Percentiles rank a stretch among this genome's conserved stretches.
Evolutionary conservation across 2,329 filamentous ascomycete genomes (phyloP).

Genomic region (Fusarium compactum): DNA sequence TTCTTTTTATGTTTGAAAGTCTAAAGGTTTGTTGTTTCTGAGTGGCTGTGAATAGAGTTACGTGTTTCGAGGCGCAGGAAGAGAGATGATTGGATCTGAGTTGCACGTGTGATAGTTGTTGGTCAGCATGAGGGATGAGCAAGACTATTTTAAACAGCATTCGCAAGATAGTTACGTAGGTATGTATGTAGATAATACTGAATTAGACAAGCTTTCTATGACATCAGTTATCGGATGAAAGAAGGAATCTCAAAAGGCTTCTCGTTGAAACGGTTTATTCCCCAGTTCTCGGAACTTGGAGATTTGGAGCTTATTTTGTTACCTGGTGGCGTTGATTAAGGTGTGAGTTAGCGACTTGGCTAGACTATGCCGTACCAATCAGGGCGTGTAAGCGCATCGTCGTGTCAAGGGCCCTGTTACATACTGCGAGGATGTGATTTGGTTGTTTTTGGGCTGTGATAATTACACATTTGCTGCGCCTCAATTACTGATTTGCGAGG

Average conservation of each 20-base stretch:
- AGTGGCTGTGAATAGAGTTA: constrained; percentile 20
- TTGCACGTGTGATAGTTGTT: constrained; percentile 27
- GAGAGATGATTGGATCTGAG: constrained; percentile 17
- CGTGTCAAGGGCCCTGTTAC: constrained; percentile 10
- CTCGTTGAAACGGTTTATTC: neutral
- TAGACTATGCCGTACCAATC: constrained; percentile 21
- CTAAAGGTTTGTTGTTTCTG: neutral
- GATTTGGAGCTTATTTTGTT: constrained; percentile 26
- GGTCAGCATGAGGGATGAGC: constrained; percentile 14
- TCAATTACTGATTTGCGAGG: constrained; percentile 17
- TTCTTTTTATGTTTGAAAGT: neutral
- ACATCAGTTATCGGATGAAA: neutral
- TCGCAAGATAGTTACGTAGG: neutral
- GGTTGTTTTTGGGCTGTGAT: constrained; percentile 4
- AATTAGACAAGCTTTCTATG: neutral
- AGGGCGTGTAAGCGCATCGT: constrained; percentile 6
- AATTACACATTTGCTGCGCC: constrained; percentile 30
- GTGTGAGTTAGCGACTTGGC: constrained; percentile 28
- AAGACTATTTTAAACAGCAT: neutral
- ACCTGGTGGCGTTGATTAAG: constrained; percentile 25
- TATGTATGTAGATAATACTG: neutral
- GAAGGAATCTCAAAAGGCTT: neutral
- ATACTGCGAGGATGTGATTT: constrained; percentile 10
- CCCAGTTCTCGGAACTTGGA: constrained; percentile 12
- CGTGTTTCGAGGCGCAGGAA: constrained; percentile 39